Conservation (phyloP, 1,284 basidiomycete species). For the Microbotryum intermedium region DNA sequence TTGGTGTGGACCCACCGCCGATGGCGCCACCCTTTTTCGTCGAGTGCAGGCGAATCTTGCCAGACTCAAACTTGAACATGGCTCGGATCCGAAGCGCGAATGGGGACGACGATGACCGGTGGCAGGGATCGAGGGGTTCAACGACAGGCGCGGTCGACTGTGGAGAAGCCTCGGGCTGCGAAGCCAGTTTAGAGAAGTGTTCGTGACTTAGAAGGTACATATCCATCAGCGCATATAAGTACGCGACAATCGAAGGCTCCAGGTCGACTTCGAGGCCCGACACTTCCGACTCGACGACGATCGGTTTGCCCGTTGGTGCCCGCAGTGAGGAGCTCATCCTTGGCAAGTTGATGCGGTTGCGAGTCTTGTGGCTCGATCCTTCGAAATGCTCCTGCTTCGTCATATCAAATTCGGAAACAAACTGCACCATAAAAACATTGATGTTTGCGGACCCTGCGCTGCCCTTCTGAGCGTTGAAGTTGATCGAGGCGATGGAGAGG, state of each 20-base stretch:
- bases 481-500: slow-evolving; percentile 64
- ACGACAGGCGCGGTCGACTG: not conserved
- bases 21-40: slow-evolving; percentile 37
- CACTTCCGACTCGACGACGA: slow-evolving; percentile 63
- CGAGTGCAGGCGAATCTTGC: slow-evolving; percentile 58
- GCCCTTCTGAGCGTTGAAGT: slow-evolving; percentile 62
- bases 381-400: slow-evolving; percentile 59
- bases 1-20: slow-evolving; percentile 44
- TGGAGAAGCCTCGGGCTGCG: not conserved
- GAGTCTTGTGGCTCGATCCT: slow-evolving; percentile 58
- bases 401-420: slow-evolving; percentile 72
- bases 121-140: too few species aligned
- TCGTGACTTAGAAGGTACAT: slow-evolving; percentile 76
- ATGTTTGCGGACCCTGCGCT: slow-evolving; percentile 69
- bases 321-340: slow-evolving; percentile 67
- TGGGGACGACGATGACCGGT: too few species aligned
- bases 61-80: slow-evolving; percentile 70
- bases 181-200: slow-evolving; percentile 45
- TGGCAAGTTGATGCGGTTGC: slow-evolving; percentile 65
- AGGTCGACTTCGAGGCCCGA: slow-evolving; percentile 79
- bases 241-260: slow-evolving; percentile 69
- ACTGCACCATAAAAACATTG: slow-evolving; percentile 67
- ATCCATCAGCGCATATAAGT: slow-evolving; percentile 68
- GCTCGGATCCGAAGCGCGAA: slow-evolving; percentile 45
- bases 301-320: slow-evolving; percentile 41